Base-by-base conservation (phyloP, 177 flowering plant species). In the Tripterygium wilfordii region DNA sequence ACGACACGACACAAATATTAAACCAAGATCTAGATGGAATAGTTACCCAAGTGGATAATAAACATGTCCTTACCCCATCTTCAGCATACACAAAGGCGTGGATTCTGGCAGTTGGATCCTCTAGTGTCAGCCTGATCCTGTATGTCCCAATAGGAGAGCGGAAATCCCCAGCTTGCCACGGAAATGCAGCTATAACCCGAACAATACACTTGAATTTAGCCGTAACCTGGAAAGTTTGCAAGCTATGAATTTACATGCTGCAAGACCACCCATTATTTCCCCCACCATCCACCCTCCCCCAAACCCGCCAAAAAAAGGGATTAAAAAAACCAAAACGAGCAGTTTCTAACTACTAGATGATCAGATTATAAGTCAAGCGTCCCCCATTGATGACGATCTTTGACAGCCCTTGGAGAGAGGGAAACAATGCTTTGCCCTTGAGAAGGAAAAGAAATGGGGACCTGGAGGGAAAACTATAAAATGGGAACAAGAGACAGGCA, bases 31-130 rank as follows among this genome's bases (percentile, higher is more conserved):
- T 10, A n/a, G 8, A 35, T 3, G 14, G 10, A 35, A 13, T 10
- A 35, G 38, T 16, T 17, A 14, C 7, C 1, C 35, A 15, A 17
- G 5, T 22, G 17, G 19, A 37, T n/a, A 9, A 7, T 39, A 28
- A 50, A 9, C 4, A 24, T 29, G 37, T 26, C 15, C 68, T 53
- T 70, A 82, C 97, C 83, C 78, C 97, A 64, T 90, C 90, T 53
- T 86, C 83, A 27, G 58, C 83, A 64, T 57, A 80, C 22, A 82
- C 30, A 45, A 44, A 74, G 40, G 97, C 90, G 60, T 82, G 85
- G 16, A 89, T 66, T 67, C 90, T 74, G 1, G 88, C 85, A 45
- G 97, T 89, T 27, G 95, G 81, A 50, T 86, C 95, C 70, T 90
- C 95, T 16, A 90, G 55, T 30, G 88, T 82, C 48, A 87, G 68